Evolutionary conservation across 257 asterid genomes (phyloP).

Genomic region (Solanum piurae): DNA sequence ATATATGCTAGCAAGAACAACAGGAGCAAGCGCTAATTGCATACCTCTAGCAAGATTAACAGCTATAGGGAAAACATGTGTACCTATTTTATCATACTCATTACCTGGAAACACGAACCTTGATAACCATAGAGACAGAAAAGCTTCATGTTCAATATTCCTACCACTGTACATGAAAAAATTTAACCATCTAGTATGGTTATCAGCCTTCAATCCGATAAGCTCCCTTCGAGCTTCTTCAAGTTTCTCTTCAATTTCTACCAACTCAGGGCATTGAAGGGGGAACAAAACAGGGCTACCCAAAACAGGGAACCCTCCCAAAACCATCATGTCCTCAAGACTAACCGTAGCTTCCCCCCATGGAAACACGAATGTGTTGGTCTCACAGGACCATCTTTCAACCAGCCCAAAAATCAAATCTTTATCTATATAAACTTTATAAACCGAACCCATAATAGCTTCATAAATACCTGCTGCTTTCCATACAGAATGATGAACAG

Average conservation of each 20-base stretch:
- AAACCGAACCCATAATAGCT: constrained; percentile 13
- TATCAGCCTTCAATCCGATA: neutral
- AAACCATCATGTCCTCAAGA: constrained; percentile 26
- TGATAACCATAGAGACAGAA: constrained; percentile 30
- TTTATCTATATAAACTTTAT: neutral
- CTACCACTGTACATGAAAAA: constrained; percentile 10
- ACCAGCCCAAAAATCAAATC: constrained; percentile 18
- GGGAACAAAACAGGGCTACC: constrained; percentile 17
- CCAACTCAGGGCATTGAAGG: neutral
- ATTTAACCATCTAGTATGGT: constrained; percentile 12
- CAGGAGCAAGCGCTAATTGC: constrained; percentile 29
- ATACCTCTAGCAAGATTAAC: constrained; percentile 22
- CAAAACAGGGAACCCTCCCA: constrained; percentile 29
- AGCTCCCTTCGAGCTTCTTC: neutral
- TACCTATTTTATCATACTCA: neutral
- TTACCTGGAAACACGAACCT: constrained; percentile 26
- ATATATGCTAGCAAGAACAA: constrained; percentile 27
- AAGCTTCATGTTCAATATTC: constrained; percentile 29
- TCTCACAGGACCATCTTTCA: constrained; percentile 28
- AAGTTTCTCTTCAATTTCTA: neutral
- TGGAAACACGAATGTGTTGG: constrained; percentile 28
- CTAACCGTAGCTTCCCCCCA: constrained; percentile 45
- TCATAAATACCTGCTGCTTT: constrained; percentile 20
- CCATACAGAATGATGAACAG: constrained; percentile 10
- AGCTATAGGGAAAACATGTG: constrained; percentile 15